Evolutionary conservation across 306 rosid genomes (phyloP).

Genomic region (Heteromeles arbutifolia): DNA sequence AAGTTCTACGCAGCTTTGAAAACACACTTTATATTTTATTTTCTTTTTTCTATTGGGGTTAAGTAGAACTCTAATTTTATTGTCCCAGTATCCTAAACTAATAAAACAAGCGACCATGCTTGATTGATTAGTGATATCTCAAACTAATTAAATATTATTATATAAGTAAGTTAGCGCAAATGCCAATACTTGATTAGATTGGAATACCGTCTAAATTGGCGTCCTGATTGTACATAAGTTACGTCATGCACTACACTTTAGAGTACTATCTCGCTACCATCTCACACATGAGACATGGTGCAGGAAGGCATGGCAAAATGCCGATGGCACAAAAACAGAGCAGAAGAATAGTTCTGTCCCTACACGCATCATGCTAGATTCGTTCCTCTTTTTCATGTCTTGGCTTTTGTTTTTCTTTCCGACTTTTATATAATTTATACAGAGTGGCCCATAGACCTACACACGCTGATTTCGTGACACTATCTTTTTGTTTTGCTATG

Average conservation of each 20-base stretch:
- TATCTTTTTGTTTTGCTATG: background rate
- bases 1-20: too few relatives aligned
- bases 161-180: too few relatives aligned
- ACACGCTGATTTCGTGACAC: background rate
- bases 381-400: conserved; percentile 13
- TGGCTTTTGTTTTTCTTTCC: conserved; percentile 7
- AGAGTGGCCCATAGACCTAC: background rate
- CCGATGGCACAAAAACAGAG: background rate
- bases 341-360: background rate
- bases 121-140: too few relatives aligned
- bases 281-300: background rate
- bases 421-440: background rate
- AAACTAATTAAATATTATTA: too few relatives aligned
- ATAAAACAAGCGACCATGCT: too few relatives aligned
- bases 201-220: rapidly evolving
- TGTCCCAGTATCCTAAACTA: too few relatives aligned
- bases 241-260: background rate
- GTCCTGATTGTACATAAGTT: background rate
- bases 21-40: background rate
- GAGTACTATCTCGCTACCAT: background rate
- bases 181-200: rapidly evolving
- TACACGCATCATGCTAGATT: conserved; percentile 30
- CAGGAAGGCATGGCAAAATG: background rate
- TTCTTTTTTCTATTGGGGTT: background rate
- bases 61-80: too few relatives aligned